Evolutionary conservation across 805 yeast genomes (phyloP).

Genomic region (Yarrowia divulgata): DNA sequence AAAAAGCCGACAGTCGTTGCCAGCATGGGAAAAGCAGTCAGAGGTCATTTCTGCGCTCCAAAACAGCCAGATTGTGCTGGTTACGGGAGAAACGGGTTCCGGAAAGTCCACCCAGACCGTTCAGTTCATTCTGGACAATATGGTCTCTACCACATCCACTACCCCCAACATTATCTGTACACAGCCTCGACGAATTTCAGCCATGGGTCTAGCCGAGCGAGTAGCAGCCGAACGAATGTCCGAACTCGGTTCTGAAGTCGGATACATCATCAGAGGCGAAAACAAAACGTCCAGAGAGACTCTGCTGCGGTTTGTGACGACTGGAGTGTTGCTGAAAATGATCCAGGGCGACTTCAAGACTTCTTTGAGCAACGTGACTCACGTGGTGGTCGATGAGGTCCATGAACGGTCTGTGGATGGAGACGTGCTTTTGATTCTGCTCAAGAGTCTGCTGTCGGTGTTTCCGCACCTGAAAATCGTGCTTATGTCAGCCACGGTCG

Average conservation of each 20-base stretch:
- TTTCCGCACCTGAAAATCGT: conserved; percentile 66
- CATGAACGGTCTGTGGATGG: conserved; percentile 94
- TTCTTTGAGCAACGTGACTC: conserved; percentile 57
- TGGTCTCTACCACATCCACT: conserved; percentile 54
- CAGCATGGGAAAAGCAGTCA: conserved; percentile 80
- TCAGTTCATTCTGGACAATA: conserved; percentile 80
- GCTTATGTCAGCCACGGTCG: conserved; percentile 94
- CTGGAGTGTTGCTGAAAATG: conserved; percentile 90
- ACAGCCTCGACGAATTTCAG: conserved; percentile 95
- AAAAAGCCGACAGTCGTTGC: conserved; percentile 62
- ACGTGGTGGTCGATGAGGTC: conserved; percentile 91
- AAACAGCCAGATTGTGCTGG: conserved; percentile 67
- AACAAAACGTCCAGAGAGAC: conserved; percentile 67
- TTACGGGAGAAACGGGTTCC: conserved; percentile 98
- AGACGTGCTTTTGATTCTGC: conserved; percentile 79
- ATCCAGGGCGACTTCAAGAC: conserved; percentile 62
- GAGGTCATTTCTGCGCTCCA: conserved; percentile 57
- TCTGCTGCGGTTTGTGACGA: conserved; percentile 84
- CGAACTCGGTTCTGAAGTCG: conserved; percentile 75
- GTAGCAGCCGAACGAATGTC: conserved; percentile 82
- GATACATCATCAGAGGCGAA: conserved; percentile 91
- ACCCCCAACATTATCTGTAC: conserved; percentile 78
- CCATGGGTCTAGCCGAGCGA: conserved; percentile 92
- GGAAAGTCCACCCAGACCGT: conserved; percentile 96
- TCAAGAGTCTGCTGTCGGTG: conserved; percentile 64